A percentile compares a stretch with the other conserved stretches of the same genome.
These are phyloP conservation scores for Umbilicus rupestris DNA, from an alignment of 164 flowering plant species.

Conservation along the genomic window DNA sequence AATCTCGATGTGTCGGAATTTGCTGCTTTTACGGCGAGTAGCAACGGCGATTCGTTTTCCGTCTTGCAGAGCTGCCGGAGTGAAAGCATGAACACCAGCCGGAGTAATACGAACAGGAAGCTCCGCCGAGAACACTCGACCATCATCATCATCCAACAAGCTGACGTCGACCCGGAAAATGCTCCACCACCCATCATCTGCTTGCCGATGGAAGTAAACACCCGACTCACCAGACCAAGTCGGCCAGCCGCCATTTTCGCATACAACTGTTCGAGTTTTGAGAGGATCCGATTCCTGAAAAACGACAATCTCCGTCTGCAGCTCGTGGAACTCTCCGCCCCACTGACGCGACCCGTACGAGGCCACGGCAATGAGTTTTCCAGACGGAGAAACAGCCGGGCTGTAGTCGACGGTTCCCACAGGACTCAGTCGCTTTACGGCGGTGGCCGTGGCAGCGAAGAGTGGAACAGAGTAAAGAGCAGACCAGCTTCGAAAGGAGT, in stretches of 20 bases:
- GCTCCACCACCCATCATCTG: conserved; percentile 96
- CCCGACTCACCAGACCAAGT: conserved; percentile 69
- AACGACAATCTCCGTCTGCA: conserved; percentile 59
- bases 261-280: conserved; percentile 24
- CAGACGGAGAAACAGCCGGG: conserved; percentile 56
- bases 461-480: conserved; percentile 46
- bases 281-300: conserved; percentile 42
- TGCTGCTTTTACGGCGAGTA: conserved; percentile 45
- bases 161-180: conserved; percentile 42
- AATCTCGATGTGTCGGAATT: conserved; percentile 65
- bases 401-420: conserved; percentile 56
- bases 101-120: conserved; percentile 53
- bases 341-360: conserved; percentile 66
- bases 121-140: not conserved
- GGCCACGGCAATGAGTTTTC: conserved; percentile 65
- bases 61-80: conserved; percentile 59
- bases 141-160: not conserved
- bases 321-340: conserved; percentile 69
- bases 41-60: conserved; percentile 55
- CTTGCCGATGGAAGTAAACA: conserved; percentile 60
- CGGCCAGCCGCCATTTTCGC: conserved; percentile 77
- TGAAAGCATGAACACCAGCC: conserved; percentile 71
- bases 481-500: conserved; percentile 47
- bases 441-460: not conserved
- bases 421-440: conserved; percentile 44